phyloP scores from a whole-genome alignment of 495 filamentous ascomycete species.

The Apiosordaria backusii region DNA sequence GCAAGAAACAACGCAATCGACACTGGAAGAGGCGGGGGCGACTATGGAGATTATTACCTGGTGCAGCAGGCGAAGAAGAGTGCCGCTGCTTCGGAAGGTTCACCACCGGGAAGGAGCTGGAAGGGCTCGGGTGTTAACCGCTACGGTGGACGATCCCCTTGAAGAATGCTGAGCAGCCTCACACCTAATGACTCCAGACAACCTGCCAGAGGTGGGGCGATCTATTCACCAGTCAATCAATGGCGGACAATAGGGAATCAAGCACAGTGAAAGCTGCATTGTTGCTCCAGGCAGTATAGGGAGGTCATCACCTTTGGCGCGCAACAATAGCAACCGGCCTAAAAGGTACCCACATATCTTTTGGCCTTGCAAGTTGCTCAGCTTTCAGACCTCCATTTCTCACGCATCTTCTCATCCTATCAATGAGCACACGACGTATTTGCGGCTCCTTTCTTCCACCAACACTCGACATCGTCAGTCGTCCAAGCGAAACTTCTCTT shows the following conservation, averaged over 20 bases:
- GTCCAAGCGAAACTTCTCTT: too few species aligned
- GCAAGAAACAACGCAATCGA: slow-evolving; percentile 7
- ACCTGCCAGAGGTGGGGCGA: background rate
- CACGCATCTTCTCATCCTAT: too few species aligned
- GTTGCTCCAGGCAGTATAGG: background rate
- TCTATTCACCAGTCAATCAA: background rate
- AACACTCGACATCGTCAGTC: too few species aligned
- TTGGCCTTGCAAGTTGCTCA: background rate
- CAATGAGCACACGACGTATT: too few species aligned
- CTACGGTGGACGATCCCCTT: background rate
- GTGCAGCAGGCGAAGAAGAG: slow-evolving; percentile 17
- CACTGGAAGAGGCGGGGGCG: background rate
- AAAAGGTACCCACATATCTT: background rate
- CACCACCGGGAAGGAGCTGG: background rate
- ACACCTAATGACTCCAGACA: too few species aligned
- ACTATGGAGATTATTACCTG: slow-evolving; percentile 29
- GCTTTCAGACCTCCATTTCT: background rate
- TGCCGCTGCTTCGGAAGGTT: background rate
- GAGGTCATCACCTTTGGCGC: background rate
- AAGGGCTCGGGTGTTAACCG: background rate
- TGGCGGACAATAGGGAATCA: background rate
- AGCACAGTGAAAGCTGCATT: background rate
- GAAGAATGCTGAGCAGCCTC: background rate
- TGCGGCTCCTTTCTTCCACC: too few species aligned
- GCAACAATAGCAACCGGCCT: background rate